Evolutionary conservation across 2,329 filamentous ascomycete species (phyloP), one percentile per base, ranked within the genome.

Genomic region (Aspergillus fumigatiaffinis): DNA sequence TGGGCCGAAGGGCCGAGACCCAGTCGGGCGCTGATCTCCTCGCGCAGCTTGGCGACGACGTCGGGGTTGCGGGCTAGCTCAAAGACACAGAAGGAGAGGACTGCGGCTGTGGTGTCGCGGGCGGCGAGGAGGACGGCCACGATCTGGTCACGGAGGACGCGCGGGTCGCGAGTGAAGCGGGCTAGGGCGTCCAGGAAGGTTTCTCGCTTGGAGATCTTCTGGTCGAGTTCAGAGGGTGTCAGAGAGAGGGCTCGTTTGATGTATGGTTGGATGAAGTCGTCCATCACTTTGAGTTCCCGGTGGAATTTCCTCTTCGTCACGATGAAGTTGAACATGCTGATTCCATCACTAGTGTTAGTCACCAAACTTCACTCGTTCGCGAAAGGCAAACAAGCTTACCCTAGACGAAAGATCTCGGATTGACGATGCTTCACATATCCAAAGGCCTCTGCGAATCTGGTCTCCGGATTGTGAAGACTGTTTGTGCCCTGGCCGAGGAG

Each of bases 161-260:
- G 70, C 3, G 71, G 71, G 51, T 79, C 77, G 35, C 89, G 85
- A 0, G 92, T 96, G 76, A 91, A 92, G 42, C 82, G 81, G 48
- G 91, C 91, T 2, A 97, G 83, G 29, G 91, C 89, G 74, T 96
- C 89, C 21, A 96, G 82, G 77, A 97, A 96, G 1, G 89, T 95
- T 73, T 94, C 88, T 8, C 84, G 84, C 68, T 90, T 91, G 55
- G 83, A 84, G 5, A 77, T 68, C 75, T 89, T 91, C 59, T 85
- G 81, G 51, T 87, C 85, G 1, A 95, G 83, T 71, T 96, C 90
- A 32, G 85, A 84, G 0, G 84, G 82, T 1, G 83, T 84, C 35
- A 96, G 81, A 4, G 80, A 79, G 6, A 96, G 82, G 0, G 90
- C 85, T 10, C 84, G 81, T 53, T 92, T 86, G 69, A 96, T 92